A percentile compares a stretch with the other conserved stretches of the same genome.
phyloP scores from a whole-genome alignment of 163 green algal species.

The Chlorella variabilis region DNA sequence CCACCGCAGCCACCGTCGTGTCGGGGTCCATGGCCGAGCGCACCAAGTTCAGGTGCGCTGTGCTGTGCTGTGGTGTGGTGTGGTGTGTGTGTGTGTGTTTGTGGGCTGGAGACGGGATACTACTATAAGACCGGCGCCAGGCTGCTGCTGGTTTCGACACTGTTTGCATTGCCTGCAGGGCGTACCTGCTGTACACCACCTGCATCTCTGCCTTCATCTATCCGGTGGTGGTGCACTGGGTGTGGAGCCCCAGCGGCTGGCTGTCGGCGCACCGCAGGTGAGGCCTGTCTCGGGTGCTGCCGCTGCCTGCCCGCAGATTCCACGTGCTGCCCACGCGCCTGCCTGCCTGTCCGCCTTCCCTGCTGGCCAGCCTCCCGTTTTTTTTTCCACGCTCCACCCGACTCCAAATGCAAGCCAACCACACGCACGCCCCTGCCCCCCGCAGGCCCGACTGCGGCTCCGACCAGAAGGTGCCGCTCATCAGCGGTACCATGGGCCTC shows the following conservation, averaged over 20 bases:
- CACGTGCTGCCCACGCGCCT: too few species aligned
- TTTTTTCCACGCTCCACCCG: too few species aligned
- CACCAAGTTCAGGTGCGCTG: conserved; percentile 44
- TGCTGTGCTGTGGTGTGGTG: too few species aligned
- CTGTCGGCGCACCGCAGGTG: neutral
- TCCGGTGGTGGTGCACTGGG: conserved; percentile 78
- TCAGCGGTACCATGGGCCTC: conserved; percentile 34
- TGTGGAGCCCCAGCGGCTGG: conserved; percentile 21
- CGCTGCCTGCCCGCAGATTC: neutral
- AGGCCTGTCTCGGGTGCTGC: neutral
- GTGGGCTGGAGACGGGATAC: too few species aligned
- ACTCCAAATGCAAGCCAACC: too few species aligned
- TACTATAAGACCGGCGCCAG: neutral
- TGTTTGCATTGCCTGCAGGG: conserved; percentile 19
- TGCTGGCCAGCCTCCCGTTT: too few species aligned
- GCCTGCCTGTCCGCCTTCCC: too few species aligned
- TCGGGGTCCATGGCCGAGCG: conserved; percentile 80
- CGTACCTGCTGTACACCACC: conserved; percentile 81
- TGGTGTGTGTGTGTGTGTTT: neutral
- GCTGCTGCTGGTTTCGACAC: too few species aligned
- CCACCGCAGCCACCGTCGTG: conserved; percentile 74
- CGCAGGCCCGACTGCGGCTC: neutral
- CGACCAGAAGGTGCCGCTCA: conserved; percentile 17
- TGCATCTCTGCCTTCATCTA: conserved; percentile 86
- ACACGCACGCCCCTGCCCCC: neutral